Base-by-base conservation (phyloP, 139 green algal genomes). In the Asterochloris sp. region DNA sequence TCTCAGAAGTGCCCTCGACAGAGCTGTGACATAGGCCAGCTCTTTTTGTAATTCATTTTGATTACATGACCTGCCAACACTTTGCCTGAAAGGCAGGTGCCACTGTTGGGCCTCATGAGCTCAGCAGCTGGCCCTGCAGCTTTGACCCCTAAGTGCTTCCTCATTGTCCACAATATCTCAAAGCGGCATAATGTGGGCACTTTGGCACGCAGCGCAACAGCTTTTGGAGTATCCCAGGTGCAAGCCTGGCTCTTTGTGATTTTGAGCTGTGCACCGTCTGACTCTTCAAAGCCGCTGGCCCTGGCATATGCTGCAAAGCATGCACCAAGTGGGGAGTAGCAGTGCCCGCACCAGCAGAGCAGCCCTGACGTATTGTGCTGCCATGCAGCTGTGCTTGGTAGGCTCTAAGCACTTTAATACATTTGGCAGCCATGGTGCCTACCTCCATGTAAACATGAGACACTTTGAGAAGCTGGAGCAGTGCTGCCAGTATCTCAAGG, bases 161-260 rank as follows among this genome's bases (percentile, higher is more conserved):
- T 98, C 0, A 94, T 98, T 23, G 79, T 92, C 0, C 88, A 96
- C 80, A 96, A 92, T 21, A 88, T 98, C 0, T 71, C 71, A 17
- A 98, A 97, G 73, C 89, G 88, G 26, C 93, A 96, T 82, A 97
- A 98, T 64, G 83, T 98, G 0, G 95, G 95, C 15, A 97, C 87
- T 13, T 87, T 97, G 10, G 86, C 87, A 0, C 87, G 94, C 13
- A 94, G 89, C 61, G 87, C 87, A 15, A 94, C 91, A 13, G 93
- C 92, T 0, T 97, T 97, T 71, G 83, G 85, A 13, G 93, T 96
- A 0, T n/a, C 26, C 17, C 38, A 92, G 81, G 78, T 91, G 28
- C 12, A 62, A 63, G 76, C 63, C 63, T 21, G 23, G 62, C 23
- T 24, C 27, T 63, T 61, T 0, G 68, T 47, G 1, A 26, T 29